phyloP scores from a whole-genome alignment of 164 flowering plant genomes.

The Litsea cubeba region DNA sequence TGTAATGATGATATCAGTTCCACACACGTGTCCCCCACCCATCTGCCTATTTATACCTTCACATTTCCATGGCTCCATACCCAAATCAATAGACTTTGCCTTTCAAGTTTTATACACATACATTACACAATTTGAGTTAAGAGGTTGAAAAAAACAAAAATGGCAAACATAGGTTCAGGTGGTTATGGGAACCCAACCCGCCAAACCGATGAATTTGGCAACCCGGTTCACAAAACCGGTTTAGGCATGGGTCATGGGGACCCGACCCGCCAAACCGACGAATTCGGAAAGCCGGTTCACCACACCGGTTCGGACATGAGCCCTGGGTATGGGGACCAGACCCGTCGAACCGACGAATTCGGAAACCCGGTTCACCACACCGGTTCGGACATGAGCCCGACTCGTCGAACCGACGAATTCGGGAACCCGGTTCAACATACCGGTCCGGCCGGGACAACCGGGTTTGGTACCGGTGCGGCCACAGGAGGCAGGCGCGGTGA shows the following conservation, averaged over 20 bases:
- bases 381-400: constrained; percentile 12
- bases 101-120: not conserved
- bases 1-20: not conserved
- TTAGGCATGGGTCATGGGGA: constrained; percentile 11
- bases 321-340: constrained; percentile 16
- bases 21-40: not conserved
- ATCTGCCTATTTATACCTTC: not conserved
- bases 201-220: constrained; percentile 32
- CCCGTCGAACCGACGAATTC: constrained; percentile 23
- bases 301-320: constrained; percentile 7
- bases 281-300: constrained; percentile 33
- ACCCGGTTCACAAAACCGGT: constrained; percentile 23
- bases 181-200: constrained; percentile 20
- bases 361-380: constrained; percentile 32
- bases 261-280: constrained; percentile 23
- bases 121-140: not conserved
- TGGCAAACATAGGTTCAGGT: constrained; percentile 1
- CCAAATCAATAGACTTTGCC: not conserved
- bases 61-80: not conserved
- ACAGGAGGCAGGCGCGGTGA: not conserved
- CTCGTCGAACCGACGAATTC: constrained; percentile 23
- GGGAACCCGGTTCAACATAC: constrained; percentile 8
- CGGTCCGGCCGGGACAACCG: not conserved
- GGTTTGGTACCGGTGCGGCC: constrained; percentile 2
- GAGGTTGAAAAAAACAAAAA: not conserved